Conservation (phyloP, 2,329 filamentous ascomycete genomes). For the Zasmidium citrigriseum region DNA sequence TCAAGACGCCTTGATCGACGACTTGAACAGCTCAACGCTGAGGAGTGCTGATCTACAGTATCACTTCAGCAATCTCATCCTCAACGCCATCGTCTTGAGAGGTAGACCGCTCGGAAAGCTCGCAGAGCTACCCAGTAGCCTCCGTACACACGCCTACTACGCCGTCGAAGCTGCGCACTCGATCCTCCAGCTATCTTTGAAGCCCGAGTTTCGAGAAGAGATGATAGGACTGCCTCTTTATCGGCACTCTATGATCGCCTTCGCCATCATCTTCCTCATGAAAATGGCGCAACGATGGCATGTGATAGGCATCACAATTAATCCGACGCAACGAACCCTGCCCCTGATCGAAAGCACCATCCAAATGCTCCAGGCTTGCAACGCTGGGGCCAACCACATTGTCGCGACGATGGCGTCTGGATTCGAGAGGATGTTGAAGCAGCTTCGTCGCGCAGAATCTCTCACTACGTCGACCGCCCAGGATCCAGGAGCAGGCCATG, state of each 20-base stretch:
- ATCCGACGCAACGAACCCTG: conserved; percentile 9
- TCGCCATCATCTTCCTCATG: conserved; percentile 17
- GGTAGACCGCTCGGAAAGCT: conserved; percentile 8
- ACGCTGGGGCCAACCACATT: conserved; percentile 16
- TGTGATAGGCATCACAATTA: conserved; percentile 13
- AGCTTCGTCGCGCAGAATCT: background rate
- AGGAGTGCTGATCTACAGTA: conserved; percentile 4
- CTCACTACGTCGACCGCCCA: background rate
- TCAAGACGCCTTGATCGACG: background rate
- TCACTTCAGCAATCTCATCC: conserved; percentile 12
- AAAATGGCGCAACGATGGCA: conserved; percentile 13
- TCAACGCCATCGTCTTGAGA: conserved; percentile 7
- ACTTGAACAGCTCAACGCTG: background rate
- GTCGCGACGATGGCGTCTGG: conserved; percentile 17
- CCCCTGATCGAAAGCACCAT: conserved; percentile 16
- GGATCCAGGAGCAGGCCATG: background rate
- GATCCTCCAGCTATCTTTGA: conserved; percentile 8
- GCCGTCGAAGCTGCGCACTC: conserved; percentile 11
- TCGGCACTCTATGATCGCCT: conserved; percentile 16
- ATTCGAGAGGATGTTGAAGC: conserved; percentile 16
- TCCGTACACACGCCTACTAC: conserved; percentile 7
- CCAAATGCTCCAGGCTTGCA: conserved; percentile 10
- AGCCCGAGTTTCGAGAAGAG: conserved; percentile 1
- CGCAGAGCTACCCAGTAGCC: conserved; percentile 1
- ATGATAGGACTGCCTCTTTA: conserved; percentile 17